Evolutionary conservation across 2,329 filamentous ascomycete genomes (phyloP).

Genomic region (Fusarium secorum): DNA sequence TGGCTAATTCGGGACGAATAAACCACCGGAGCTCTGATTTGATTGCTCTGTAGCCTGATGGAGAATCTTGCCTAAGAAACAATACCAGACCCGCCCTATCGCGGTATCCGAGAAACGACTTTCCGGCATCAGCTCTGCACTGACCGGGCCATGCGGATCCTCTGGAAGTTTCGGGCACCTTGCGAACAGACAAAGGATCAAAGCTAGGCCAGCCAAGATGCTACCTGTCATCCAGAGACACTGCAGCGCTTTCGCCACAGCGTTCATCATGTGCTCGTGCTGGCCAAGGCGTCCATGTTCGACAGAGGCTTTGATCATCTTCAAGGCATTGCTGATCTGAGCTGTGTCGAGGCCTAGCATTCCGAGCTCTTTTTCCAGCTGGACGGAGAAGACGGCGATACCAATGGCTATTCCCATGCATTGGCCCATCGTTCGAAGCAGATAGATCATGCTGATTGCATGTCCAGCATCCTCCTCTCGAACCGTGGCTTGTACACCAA

Average conservation of each 20-base stretch:
- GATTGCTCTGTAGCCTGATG: neutral
- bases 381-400: constrained; percentile 39
- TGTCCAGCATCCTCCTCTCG: constrained; percentile 30
- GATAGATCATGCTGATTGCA: constrained; percentile 39
- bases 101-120: constrained; percentile 10
- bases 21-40: neutral
- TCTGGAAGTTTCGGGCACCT: constrained; percentile 33
- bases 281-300: constrained; percentile 15
- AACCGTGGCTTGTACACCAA: constrained; percentile 66
- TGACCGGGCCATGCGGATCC: neutral
- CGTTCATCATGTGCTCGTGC: constrained; percentile 9
- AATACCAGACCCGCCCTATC: constrained; percentile 20
- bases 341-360: constrained; percentile 6
- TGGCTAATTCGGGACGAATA: neutral
- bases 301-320: constrained; percentile 33
- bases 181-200: constrained; percentile 30
- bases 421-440: constrained; percentile 40
- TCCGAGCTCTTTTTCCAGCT: constrained; percentile 23
- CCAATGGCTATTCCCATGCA: constrained; percentile 42
- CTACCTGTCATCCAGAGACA: constrained; percentile 36
- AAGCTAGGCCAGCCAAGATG: constrained; percentile 27
- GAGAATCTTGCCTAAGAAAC: neutral
- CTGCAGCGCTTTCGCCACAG: constrained; percentile 27
- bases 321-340: constrained; percentile 30
- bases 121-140: neutral